A percentile compares a stretch with the other conserved stretches of the same genome.
phyloP scores from a whole-genome alignment of 352 stramenopile genomes.

The Pythium aristosporum region DNA sequence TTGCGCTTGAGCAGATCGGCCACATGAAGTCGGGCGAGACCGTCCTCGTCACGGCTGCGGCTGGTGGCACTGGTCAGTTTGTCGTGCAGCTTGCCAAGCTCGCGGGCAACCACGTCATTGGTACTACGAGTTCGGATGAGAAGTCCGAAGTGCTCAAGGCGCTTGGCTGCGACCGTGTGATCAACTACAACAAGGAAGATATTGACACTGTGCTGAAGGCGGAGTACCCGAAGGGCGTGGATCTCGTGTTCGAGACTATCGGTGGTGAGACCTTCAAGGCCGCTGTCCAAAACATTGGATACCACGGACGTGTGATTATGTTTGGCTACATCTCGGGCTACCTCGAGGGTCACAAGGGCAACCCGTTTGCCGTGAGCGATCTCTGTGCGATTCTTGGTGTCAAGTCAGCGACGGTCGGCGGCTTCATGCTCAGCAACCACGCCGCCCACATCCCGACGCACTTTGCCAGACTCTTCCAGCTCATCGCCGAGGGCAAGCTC shows the following conservation, averaged over 20 bases:
- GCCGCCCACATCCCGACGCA: constrained; percentile 29
- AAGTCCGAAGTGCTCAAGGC: constrained; percentile 78
- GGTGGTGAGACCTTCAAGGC: constrained; percentile 52
- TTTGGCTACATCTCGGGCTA: constrained; percentile 61
- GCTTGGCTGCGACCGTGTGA: constrained; percentile 45
- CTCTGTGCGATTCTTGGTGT: constrained; percentile 24
- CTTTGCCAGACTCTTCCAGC: constrained; percentile 42
- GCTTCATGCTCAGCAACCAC: constrained; percentile 42
- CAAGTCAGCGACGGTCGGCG: constrained; percentile 36
- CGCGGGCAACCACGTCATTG: constrained; percentile 76
- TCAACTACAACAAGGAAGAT: constrained; percentile 48
- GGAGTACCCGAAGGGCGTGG: constrained; percentile 63
- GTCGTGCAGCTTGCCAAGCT: constrained; percentile 86
- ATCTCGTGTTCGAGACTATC: constrained; percentile 69
- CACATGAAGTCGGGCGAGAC: constrained; percentile 60
- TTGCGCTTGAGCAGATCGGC: constrained; percentile 50
- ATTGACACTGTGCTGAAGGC: constrained; percentile 55
- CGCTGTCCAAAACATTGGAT: constrained; percentile 55
- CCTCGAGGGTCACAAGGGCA: constrained; percentile 28
- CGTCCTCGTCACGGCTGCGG: constrained; percentile 60
- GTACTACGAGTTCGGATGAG: constrained; percentile 79
- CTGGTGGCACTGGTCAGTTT: constrained; percentile 24
- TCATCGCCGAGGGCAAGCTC: constrained; percentile 44
- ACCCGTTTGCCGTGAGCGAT: constrained; percentile 12
- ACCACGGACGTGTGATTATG: constrained; percentile 56